Evolutionary conservation across 2,329 filamentous ascomycete species (phyloP).

Genomic region (Colletotrichum salicis): DNA sequence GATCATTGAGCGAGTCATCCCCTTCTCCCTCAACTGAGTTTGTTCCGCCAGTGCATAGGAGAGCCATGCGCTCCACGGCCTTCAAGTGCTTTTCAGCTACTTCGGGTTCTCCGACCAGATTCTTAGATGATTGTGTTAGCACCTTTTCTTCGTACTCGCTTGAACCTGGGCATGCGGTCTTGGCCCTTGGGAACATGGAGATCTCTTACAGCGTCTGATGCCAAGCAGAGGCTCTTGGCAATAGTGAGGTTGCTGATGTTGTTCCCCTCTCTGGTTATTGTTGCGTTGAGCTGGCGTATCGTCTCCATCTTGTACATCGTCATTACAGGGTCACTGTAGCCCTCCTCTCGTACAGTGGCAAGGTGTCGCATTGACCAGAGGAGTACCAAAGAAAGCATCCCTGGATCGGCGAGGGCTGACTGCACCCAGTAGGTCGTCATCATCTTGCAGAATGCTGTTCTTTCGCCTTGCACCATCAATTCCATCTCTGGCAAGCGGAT

Average conservation of each 20-base stretch:
- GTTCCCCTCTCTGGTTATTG: conserved; percentile 21
- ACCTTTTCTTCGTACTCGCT: background rate
- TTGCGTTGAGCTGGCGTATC: conserved; percentile 28
- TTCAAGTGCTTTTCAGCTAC: background rate
- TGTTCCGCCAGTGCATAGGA: background rate
- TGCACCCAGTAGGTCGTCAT: conserved; percentile 37
- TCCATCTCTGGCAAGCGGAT: conserved; percentile 17
- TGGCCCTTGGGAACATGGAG: background rate
- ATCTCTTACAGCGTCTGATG: conserved; percentile 33
- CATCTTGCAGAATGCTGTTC: conserved; percentile 20
- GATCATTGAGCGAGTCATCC: background rate
- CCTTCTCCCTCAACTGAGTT: background rate
- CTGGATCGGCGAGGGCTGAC: conserved; percentile 34
- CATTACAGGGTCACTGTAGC: background rate
- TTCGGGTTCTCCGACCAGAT: conserved; percentile 6
- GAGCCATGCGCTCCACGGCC: conserved; percentile 6
- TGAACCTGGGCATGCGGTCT: background rate
- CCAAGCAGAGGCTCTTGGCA: conserved; percentile 36
- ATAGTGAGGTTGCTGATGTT: conserved; percentile 37
- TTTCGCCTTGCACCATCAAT: conserved; percentile 7
- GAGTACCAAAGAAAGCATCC: conserved; percentile 38
- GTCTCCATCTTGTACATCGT: conserved; percentile 36
- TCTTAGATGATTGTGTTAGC: background rate
- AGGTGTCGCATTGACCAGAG: conserved; percentile 37
- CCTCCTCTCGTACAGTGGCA: background rate